phyloP scores from a whole-genome alignment of 768 basidiomycete genomes.

The Filobasidium wieringae region DNA sequence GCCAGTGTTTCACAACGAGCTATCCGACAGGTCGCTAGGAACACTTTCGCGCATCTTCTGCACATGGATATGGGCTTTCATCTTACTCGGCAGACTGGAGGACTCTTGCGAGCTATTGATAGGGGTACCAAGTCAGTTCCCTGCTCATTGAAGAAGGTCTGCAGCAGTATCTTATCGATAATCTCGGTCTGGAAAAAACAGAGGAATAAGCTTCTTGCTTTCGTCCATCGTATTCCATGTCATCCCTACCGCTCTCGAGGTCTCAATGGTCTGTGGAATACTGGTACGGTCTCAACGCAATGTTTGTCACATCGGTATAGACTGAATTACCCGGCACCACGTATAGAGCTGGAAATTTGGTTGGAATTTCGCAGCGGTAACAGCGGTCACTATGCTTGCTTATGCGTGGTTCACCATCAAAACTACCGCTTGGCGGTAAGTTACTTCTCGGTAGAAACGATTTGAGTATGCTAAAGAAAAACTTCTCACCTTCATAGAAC shows the following conservation, averaged over 20 bases:
- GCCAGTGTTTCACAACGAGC: conserved; percentile 91
- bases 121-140: conserved; percentile 78
- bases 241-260: conserved; percentile 88
- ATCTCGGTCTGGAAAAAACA: conserved; percentile 32
- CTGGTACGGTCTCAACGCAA: conserved; percentile 49
- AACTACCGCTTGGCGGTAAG: conserved; percentile 89
- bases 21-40: conserved; percentile 85
- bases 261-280: conserved; percentile 93
- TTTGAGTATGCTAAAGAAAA: not conserved
- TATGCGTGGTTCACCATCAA: conserved; percentile 97
- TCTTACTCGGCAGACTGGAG: conserved; percentile 83
- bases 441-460: not conserved
- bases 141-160: not conserved
- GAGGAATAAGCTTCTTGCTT: conserved; percentile 90
- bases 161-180: not conserved
- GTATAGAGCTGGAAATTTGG: conserved; percentile 89
- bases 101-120: conserved; percentile 90
- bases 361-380: conserved; percentile 90
- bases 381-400: conserved; percentile 64
- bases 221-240: conserved; percentile 90
- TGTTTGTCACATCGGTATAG: not conserved
- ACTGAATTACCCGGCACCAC: not conserved
- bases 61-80: conserved; percentile 87
- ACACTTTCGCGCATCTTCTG: conserved; percentile 87
- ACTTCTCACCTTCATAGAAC: conserved; percentile 48